phyloP scores from a whole-genome alignment of 2,329 filamentous ascomycete species.

The Trichoderma breve region DNA sequence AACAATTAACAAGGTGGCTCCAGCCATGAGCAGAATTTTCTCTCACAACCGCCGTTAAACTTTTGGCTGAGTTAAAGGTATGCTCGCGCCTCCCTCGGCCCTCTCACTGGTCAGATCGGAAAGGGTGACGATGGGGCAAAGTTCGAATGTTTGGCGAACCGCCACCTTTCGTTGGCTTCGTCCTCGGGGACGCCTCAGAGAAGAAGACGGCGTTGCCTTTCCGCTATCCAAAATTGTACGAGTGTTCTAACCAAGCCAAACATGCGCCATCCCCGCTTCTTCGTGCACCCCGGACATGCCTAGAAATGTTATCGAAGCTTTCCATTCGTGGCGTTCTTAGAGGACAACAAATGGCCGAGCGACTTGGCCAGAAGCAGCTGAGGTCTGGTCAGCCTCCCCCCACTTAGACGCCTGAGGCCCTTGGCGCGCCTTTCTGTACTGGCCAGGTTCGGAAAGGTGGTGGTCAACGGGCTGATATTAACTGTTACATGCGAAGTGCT shows the following conservation, averaged over 20 bases:
- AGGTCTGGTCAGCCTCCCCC: background rate
- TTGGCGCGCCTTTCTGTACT: background rate
- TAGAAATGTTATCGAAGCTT: constrained; percentile 17
- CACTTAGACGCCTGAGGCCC: background rate
- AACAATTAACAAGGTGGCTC: background rate
- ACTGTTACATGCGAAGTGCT: background rate
- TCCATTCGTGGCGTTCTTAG: constrained; percentile 9
- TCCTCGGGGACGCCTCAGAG: background rate
- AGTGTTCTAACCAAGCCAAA: background rate
- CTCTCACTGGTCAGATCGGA: background rate
- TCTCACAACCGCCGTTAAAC: background rate
- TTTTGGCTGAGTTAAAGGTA: background rate
- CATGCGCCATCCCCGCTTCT: background rate
- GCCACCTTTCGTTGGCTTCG: background rate
- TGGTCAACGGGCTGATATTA: background rate
- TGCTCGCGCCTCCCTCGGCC: background rate
- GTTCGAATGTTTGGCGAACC: constrained; percentile 4
- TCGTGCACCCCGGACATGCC: constrained; percentile 8
- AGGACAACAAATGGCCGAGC: constrained; percentile 15
- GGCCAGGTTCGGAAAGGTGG: background rate
- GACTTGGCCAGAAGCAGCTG: constrained; percentile 6
- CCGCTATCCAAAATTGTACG: background rate
- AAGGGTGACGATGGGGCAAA: background rate
- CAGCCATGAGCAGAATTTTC: background rate
- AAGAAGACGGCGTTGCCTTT: background rate